These are phyloP conservation scores for Verticillium isaacii DNA, from an alignment of 2,329 filamentous ascomycete genomes.

Conservation along the genomic window DNA sequence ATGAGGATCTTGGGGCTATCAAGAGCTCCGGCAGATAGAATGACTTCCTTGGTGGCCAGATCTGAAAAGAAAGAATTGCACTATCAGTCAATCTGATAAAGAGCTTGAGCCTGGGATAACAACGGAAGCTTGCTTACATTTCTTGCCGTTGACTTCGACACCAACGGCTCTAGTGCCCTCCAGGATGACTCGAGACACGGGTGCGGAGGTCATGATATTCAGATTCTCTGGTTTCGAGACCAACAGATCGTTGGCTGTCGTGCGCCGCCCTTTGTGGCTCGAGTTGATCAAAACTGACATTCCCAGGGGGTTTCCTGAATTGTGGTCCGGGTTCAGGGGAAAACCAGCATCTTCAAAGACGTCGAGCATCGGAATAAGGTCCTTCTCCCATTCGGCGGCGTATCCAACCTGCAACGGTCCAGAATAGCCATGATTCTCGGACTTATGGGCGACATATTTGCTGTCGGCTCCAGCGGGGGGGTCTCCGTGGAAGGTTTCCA, in stretches of 20 bases:
- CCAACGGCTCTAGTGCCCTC: constrained; percentile 39
- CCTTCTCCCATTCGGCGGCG: constrained; percentile 42
- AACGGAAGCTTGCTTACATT: constrained; percentile 24
- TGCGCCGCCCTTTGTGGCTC: constrained; percentile 39
- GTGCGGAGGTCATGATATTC: constrained; percentile 41
- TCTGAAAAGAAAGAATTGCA: neutral
- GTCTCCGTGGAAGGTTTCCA: constrained; percentile 48
- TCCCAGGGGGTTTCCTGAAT: constrained; percentile 54
- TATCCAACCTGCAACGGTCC: constrained; percentile 46
- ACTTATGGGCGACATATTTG: constrained; percentile 42
- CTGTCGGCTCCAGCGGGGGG: constrained; percentile 28
- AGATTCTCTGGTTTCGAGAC: constrained; percentile 41
- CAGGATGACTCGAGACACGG: constrained; percentile 42
- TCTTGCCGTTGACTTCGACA: constrained; percentile 33
- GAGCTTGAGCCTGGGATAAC: too few species aligned
- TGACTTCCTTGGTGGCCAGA: constrained; percentile 29
- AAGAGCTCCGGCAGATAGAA: constrained; percentile 36
- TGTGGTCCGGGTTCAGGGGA: constrained; percentile 48
- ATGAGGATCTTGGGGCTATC: constrained; percentile 38
- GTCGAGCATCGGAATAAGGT: constrained; percentile 38
- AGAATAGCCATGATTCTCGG: constrained; percentile 40
- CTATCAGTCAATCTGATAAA: too few species aligned
- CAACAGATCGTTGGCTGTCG: constrained; percentile 47
- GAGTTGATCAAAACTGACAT: constrained; percentile 47
- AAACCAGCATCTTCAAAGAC: constrained; percentile 43